phyloP scores from a whole-genome alignment of 1,284 basidiomycete species.

The Earliella scabrosa region DNA sequence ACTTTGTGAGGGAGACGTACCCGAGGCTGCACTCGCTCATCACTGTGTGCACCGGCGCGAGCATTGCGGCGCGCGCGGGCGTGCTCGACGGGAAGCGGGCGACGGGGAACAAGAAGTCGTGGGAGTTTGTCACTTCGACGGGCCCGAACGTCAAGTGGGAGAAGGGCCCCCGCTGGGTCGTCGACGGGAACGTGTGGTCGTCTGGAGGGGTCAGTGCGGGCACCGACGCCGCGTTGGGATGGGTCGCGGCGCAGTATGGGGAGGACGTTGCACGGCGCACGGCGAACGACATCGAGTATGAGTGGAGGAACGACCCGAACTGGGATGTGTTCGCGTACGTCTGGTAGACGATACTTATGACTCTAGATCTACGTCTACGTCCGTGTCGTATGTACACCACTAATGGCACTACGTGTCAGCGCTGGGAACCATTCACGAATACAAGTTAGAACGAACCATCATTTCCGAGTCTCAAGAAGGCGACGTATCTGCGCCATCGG shows the following conservation, averaged over 20 bases:
- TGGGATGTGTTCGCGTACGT: conserved; percentile 7
- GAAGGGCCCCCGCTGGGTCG: background rate
- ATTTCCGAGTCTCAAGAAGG: too few relatives aligned
- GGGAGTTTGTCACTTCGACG: background rate
- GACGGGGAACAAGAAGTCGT: background rate
- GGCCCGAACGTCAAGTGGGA: background rate
- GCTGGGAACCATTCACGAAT: too few relatives aligned
- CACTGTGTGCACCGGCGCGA: conserved; percentile 2
- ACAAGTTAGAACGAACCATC: too few relatives aligned
- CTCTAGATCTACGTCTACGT: too few relatives aligned
- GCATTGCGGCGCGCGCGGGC: background rate
- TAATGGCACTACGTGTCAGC: too few relatives aligned
- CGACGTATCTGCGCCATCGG: too few relatives aligned
- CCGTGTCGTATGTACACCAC: too few relatives aligned
- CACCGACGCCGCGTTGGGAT: background rate
- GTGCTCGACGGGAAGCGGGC: background rate
- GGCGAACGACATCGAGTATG: conserved; percentile 1
- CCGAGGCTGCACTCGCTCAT: background rate
- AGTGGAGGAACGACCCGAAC: conserved; percentile 2
- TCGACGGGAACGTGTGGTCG: conserved; percentile 3
- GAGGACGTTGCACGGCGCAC: background rate
- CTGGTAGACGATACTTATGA: background rate
- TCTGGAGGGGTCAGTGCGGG: background rate
- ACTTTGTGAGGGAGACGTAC: background rate
- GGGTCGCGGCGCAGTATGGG: background rate